A percentile compares a stretch with the other conserved stretches of the same genome.
Conservation (phyloP, 129 eudicot species). For the Cynara cardunculus region DNA sequence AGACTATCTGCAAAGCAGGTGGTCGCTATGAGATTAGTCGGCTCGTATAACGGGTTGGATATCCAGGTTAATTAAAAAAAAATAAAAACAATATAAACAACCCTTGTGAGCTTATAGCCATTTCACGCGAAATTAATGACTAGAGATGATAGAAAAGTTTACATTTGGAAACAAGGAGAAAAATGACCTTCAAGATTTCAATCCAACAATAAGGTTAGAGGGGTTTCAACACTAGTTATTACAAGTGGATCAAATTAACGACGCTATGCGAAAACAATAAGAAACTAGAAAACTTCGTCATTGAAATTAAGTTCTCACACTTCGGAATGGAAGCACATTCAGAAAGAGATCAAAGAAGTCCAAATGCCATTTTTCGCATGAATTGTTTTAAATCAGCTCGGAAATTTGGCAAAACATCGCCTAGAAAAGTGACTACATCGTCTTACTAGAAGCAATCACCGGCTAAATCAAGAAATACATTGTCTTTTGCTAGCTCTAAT, state of each 20-base stretch:
- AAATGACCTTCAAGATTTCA: background rate
- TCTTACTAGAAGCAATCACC: background rate
- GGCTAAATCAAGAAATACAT: background rate
- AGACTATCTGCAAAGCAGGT: too few relatives aligned
- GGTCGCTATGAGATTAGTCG: too few relatives aligned
- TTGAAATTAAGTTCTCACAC: background rate
- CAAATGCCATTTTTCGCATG: background rate
- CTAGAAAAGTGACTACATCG: background rate
- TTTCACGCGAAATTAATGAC: background rate
- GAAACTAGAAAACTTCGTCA: background rate
- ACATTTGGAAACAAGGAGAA: background rate
- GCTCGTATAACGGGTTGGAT: too few relatives aligned
- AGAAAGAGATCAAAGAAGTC: background rate
- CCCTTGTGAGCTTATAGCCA: background rate
- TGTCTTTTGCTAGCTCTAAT: background rate
- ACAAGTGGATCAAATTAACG: too few relatives aligned
- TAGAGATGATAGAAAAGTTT: background rate
- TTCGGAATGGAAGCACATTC: background rate
- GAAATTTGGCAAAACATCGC: background rate
- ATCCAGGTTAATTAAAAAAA: too few relatives aligned
- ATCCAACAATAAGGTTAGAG: background rate
- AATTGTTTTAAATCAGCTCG: background rate
- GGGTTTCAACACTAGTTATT: too few relatives aligned
- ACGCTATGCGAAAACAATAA: too few relatives aligned
- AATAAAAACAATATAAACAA: too few relatives aligned